Percentiles rank a stretch among this genome's conserved stretches.
phyloP scores from a whole-genome alignment of 345 rosid species.

The Erysimum cheiranthoides region DNA sequence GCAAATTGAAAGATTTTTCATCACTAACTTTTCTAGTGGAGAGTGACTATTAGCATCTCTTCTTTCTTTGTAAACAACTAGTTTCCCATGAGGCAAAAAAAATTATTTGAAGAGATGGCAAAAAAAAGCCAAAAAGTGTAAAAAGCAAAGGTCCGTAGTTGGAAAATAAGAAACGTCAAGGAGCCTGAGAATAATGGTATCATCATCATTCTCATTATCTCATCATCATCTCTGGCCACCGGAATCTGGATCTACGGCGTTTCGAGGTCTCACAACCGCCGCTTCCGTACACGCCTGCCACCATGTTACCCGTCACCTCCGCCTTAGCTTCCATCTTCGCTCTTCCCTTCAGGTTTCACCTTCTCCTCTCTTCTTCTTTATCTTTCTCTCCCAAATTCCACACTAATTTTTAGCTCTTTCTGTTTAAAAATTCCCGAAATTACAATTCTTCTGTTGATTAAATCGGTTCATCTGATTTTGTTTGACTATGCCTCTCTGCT shows the following conservation, averaged over 20 bases:
- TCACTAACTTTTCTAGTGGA: too few relatives aligned
- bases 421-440: neutral
- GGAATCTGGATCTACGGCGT: conserved; percentile 44
- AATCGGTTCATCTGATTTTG: neutral
- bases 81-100: neutral
- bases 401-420: neutral
- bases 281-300: conserved; percentile 60
- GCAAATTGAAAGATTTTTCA: too few relatives aligned
- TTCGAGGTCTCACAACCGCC: conserved; percentile 49
- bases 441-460: neutral
- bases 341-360: conserved; percentile 66
- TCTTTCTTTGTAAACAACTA: too few relatives aligned
- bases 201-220: conserved; percentile 23
- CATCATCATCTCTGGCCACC: conserved; percentile 44
- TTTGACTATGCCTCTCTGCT: neutral
- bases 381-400: neutral
- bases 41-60: too few relatives aligned
- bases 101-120: neutral
- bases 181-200: conserved; percentile 35
- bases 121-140: neutral
- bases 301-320: conserved; percentile 52
- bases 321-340: conserved; percentile 48
- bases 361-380: neutral
- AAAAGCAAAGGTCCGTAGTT: neutral
- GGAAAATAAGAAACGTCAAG: neutral